A percentile compares a stretch with the other conserved stretches of the same genome.
Evolutionary conservation across 805 yeast species (phyloP).

Genomic region (Metschnikowia cubensis): DNA sequence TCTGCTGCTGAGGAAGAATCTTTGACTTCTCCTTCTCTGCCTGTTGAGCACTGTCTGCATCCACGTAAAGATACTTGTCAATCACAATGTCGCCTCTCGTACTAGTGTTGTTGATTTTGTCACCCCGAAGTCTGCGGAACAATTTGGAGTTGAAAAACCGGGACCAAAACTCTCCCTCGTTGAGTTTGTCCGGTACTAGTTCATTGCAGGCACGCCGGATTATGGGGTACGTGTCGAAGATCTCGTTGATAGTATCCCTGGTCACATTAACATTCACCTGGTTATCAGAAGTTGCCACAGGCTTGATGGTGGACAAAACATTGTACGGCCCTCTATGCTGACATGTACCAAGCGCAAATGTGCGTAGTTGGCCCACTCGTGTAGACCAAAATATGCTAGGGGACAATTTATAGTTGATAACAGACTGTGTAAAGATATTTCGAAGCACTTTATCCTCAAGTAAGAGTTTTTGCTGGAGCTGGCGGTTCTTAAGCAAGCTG

Average conservation of each 20-base stretch:
- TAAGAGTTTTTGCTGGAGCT: slow-evolving; percentile 73
- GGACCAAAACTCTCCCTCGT: slow-evolving; percentile 95
- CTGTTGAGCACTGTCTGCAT: slow-evolving; percentile 45
- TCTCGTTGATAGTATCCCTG: slow-evolving; percentile 81
- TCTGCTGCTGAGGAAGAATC: slow-evolving; percentile 24
- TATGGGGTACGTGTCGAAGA: slow-evolving; percentile 89
- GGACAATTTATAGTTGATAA: slow-evolving; percentile 69
- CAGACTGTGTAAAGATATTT: slow-evolving; percentile 81
- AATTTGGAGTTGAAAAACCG: slow-evolving; percentile 87
- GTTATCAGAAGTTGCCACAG: slow-evolving; percentile 89
- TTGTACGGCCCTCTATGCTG: slow-evolving; percentile 93
- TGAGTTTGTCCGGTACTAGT: slow-evolving; percentile 73
- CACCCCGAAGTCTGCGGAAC: slow-evolving; percentile 86
- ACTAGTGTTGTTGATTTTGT: slow-evolving; percentile 60
- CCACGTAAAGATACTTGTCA: slow-evolving; percentile 76
- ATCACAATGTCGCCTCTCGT: slow-evolving; percentile 81
- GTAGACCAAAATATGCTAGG: slow-evolving; percentile 87
- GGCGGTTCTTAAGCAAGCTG: slow-evolving; percentile 63
- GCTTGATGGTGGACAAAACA: slow-evolving; percentile 88
- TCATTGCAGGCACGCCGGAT: slow-evolving; percentile 87
- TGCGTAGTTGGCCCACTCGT: slow-evolving; percentile 71
- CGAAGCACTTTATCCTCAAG: slow-evolving; percentile 65
- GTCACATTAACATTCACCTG: slow-evolving; percentile 91
- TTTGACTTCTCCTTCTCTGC: slow-evolving; percentile 39
- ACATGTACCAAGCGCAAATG: slow-evolving; percentile 77